Evolutionary conservation across 768 basidiomycete genomes (phyloP), one percentile per base, ranked within the genome.

Genomic region (Podaxis carcinomalis): DNA sequence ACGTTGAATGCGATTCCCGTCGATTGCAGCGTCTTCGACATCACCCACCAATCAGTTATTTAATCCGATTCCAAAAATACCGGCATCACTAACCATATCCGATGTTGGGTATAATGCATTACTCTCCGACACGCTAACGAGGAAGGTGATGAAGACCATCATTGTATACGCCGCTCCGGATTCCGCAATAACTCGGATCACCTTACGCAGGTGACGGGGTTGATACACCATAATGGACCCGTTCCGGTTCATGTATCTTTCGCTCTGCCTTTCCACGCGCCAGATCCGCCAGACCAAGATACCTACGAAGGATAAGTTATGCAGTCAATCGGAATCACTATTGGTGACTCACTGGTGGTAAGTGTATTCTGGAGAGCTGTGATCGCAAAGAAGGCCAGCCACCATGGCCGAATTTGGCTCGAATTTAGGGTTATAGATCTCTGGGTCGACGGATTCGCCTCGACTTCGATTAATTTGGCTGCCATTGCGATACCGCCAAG

Each of bases 1-100:
- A 61, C 53, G 25, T 61, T 61, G 25, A 54, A 61, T 21, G 59
- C 59, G 21, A 61, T 61, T 10, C 59, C 59, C 4, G 59, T 61
- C 19, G 59, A 36, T 54, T 47, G 44, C 5, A 61, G 42, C 6
- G 59, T 50, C 59, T 59, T 54, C 2, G 3, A 32, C 32, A 57
- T 14, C 27, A 19, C 3, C 14, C 9, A 23, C 19, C 35, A 11
- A 3, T 23, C 19, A 35, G 28, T 5, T 1, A 16, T 36, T 27
- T 13, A 4, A 16, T 37, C 10, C 10, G 13, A 42, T 14, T 25
- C 21, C 21, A 13, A 27, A 21, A 28, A 28, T 14, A n/a, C 6
- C 13, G 23, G 25, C 47, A 27, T 27, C 3, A n/a, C 59, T 47
- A 19, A 61, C 59, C 52, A 61, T 61, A 39, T 61, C 35, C 5